Base-by-base conservation (phyloP, 1,284 basidiomycete genomes). In the Cerrena zonata region DNA sequence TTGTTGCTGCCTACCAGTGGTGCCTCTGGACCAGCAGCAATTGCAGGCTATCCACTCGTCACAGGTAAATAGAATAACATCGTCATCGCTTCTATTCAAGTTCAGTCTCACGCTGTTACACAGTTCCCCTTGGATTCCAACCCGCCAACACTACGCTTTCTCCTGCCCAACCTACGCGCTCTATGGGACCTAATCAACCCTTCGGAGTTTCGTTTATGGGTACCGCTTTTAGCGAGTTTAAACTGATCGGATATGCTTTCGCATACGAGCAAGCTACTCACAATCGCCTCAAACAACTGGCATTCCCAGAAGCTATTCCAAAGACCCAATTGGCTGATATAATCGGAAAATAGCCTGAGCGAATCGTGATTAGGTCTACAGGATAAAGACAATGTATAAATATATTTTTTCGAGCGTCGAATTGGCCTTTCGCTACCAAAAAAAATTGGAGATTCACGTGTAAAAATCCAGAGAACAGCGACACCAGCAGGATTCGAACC, bases 221-320 rank as follows among this genome's bases (percentile, higher is more conserved):
- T 27, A 73, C 71, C 3, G 77, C 77, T 10, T 79, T 70, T 59
- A 75, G 70, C 59, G 77, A 80, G 55, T 72, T 72, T 48, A 58
- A 72, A 34, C 63, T 80, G 47, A 67, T 80, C 24, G 59, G 68
- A 3, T 73, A 69, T 48, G 79, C 75, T 21, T 79, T 76, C 58
- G 76, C 77, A 13, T 80, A 74, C 52, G 79, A 81, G 63, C 77
- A 80, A 57, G 72, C 72, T 23, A 82, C 78, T 3, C 69, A 72
- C 30, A 71, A 66, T 19, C 65, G 78, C 10, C 54, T 73, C 50
- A 62, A 67, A 56, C 62, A 69, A 34, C 68, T 58, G 39, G 75
- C 78, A 21, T 78, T 72, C 54, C 54, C 66, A 2, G 69, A 55
- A 4, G 79, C 78, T 7, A 72, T 71, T 49, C 78, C 79, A 5